These are phyloP conservation scores for Coccinonectria pachysandricola DNA, from an alignment of 2,329 filamentous ascomycete species.

Conservation along the genomic window DNA sequence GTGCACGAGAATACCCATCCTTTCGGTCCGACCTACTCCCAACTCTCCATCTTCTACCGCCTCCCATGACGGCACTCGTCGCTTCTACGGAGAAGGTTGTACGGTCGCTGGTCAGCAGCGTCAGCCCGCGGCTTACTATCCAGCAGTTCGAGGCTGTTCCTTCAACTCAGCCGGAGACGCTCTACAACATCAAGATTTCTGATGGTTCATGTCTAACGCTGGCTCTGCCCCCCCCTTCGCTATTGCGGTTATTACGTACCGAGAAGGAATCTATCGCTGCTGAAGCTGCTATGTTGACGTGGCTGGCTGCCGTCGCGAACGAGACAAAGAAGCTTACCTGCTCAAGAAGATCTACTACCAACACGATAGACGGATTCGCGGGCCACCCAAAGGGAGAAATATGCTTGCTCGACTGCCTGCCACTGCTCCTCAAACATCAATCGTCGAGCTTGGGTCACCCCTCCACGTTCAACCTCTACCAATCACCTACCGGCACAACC, in stretches of 20 bases:
- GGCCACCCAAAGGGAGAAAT: too few relatives aligned
- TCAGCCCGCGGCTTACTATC: conserved; percentile 15
- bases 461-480: conserved; percentile 33
- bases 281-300: conserved; percentile 35
- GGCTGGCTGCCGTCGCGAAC: conserved; percentile 25
- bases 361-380: too few relatives aligned
- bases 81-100: conserved; percentile 14
- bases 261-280: conserved; percentile 34
- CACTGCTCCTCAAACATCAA: conserved; percentile 30
- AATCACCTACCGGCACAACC: conserved; percentile 26
- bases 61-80: conserved; percentile 16
- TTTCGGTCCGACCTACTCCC: too few relatives aligned
- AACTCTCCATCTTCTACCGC: conserved; percentile 6
- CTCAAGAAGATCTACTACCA: too few relatives aligned
- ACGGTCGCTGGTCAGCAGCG: conserved; percentile 15
- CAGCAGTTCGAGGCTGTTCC: conserved; percentile 21
- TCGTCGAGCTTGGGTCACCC: conserved; percentile 17
- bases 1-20: too few relatives aligned
- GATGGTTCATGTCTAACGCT: conserved; percentile 31
- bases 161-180: conserved; percentile 28
- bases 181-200: conserved; percentile 33
- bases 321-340: conserved; percentile 9
- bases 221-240: conserved; percentile 31
- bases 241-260: conserved; percentile 34
- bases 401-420: conserved; percentile 29